Evolutionary conservation across 2,329 filamentous ascomycete genomes (phyloP).

Genomic region (Colletotrichum ledebouriae): DNA sequence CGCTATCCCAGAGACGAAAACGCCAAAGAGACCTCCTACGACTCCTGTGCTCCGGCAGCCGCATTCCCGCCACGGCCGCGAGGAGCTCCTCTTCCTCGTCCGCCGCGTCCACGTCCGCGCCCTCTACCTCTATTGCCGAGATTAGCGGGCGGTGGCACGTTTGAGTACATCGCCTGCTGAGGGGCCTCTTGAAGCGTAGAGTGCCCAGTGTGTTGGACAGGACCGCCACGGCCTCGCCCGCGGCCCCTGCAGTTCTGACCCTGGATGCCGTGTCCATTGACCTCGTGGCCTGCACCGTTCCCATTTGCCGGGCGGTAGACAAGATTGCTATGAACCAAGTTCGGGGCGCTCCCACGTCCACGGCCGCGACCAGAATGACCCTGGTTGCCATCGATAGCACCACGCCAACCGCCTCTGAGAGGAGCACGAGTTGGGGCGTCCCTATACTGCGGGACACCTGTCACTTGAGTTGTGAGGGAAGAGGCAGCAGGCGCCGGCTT

Average conservation of each 20-base stretch:
- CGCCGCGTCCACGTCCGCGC: conserved; percentile 50
- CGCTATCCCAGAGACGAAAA: conserved; percentile 14
- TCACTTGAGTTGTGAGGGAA: conserved; percentile 67
- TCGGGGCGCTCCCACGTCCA: conserved; percentile 52
- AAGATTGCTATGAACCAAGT: conserved; percentile 64
- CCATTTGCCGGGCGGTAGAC: conserved; percentile 62
- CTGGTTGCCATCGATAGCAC: conserved; percentile 62
- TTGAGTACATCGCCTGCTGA: conserved; percentile 58
- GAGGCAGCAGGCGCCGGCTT: conserved; percentile 60
- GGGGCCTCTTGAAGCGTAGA: conserved; percentile 42
- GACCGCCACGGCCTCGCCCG: conserved; percentile 40
- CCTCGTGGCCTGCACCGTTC: conserved; percentile 46
- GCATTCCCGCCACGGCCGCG: conserved; percentile 52
- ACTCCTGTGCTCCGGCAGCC: conserved; percentile 5
- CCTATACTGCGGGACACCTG: conserved; percentile 72
- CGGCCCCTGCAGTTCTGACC: conserved; percentile 39
- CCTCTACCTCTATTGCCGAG: conserved; percentile 62
- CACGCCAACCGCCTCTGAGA: conserved; percentile 69
- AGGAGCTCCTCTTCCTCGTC: conserved; percentile 50
- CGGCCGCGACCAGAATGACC: conserved; percentile 51
- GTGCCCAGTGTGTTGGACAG: conserved; percentile 33
- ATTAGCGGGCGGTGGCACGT: conserved; percentile 71
- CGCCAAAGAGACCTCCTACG: conserved; percentile 6
- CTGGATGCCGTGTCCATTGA: conserved; percentile 46
- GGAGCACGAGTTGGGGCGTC: conserved; percentile 68